Evolutionary conservation across 2,329 filamentous ascomycete species (phyloP), one percentile per base, ranked within the genome.

Genomic region (Aspergillus intermedius): DNA sequence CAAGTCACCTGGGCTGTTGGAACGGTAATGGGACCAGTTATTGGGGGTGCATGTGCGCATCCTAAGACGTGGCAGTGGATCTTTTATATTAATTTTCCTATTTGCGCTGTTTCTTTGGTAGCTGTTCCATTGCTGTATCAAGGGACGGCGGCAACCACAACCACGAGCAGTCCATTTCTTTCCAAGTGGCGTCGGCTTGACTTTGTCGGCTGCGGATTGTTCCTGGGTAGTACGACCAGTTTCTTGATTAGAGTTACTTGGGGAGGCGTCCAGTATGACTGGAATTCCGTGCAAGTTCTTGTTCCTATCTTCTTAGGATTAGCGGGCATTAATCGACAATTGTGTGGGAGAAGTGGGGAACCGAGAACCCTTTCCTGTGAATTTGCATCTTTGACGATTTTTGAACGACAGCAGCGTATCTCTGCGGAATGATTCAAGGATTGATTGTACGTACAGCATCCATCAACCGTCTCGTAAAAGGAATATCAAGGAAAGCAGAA

Each of bases 261-360:
- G 74, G 84, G 82, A 8, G 83, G 82, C 34, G 74, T 85, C 7
- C 78, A 83, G 67, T 87, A 84, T 60, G 59, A 74, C 0, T 88
- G 84, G 84, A 61, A 68, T 41, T 81, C 76, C 3, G 85, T 79
- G 75, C 73, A 75, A 1, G 83, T 81, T 0, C 67, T 88, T 2
- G 74, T 83, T 0, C 84, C 83, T 0, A 65, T 88, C 12, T 62
- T 81, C 3, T 35, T 86, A 7, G 82, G 83, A 1, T 59, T 68
- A 0, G 62, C 68, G 1, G 76, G 78, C 1, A 62, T 87, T 3
- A 55, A 2, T 67, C 57, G 5, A 83, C 83, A 57, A 68, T 73
- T 8, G 64, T 77, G 21, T 84, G 79, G 56, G 81, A 86, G 61
- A 68, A 71, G 9, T 71, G 67, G 44, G 63, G 75, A 28, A 74